phyloP scores from a whole-genome alignment of 2,329 filamentous ascomycete genomes.

The Fusarium virguliforme region DNA sequence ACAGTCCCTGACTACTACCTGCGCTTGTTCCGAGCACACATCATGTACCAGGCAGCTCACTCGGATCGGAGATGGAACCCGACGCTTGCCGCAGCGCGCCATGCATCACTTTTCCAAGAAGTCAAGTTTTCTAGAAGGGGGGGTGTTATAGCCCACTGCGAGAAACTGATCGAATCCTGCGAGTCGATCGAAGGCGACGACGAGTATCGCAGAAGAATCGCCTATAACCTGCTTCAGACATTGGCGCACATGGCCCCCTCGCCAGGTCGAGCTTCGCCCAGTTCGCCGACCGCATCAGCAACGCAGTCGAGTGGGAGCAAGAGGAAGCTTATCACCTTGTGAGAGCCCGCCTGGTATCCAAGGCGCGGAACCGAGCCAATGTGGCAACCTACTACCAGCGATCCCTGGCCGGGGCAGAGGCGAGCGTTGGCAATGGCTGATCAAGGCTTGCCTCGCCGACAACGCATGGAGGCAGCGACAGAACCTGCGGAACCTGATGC shows the following conservation, averaged over 20 bases:
- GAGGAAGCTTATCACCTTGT: constrained; percentile 26
- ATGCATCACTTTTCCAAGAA: not conserved
- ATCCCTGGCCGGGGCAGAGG: not conserved
- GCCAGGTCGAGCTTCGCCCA: constrained; percentile 1
- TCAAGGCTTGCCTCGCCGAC: not conserved
- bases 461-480: constrained; percentile 6
- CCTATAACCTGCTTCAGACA: constrained; percentile 34
- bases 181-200: constrained; percentile 2
- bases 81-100: not conserved
- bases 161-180: constrained; percentile 15
- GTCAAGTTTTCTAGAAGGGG: not conserved
- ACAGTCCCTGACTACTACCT: constrained; percentile 15
- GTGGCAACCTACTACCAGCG: not conserved
- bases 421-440: not conserved
- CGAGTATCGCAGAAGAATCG: constrained; percentile 20
- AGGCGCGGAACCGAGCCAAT: not conserved
- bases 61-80: not conserved
- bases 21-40: constrained; percentile 22
- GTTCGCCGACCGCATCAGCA: constrained; percentile 9
- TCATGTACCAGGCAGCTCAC: constrained; percentile 23
- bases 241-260: constrained; percentile 18
- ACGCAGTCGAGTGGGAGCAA: constrained; percentile 16
- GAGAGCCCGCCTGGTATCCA: constrained; percentile 28
- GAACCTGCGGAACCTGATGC: constrained; percentile 8
- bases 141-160: not conserved